Evolutionary conservation across 1,284 basidiomycete genomes (phyloP).

Genomic region (Stygiomarasmius scandens): DNA sequence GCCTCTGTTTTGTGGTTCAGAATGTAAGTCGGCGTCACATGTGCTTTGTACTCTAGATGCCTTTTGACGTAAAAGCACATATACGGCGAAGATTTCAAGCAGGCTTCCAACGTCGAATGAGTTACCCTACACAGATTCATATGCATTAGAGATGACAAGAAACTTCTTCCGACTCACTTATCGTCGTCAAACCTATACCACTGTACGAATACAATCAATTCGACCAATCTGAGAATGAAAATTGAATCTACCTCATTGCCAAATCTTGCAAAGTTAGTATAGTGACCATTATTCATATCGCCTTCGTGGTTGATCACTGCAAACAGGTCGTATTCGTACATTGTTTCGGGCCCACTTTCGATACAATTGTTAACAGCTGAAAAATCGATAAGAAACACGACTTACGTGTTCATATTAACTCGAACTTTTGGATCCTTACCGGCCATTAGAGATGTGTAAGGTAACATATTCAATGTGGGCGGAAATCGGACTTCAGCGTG

Average conservation of each 20-base stretch:
- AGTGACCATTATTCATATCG: slow-evolving; percentile 93
- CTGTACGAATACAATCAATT: slow-evolving; percentile 36
- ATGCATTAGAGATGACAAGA: background rate
- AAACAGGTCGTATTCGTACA: slow-evolving; percentile 93
- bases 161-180: slow-evolving; percentile 56
- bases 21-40: slow-evolving; percentile 70
- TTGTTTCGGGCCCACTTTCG: slow-evolving; percentile 59
- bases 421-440: too few relatives aligned
- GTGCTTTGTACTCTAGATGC: slow-evolving; percentile 78
- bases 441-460: slow-evolving; percentile 67
- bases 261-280: slow-evolving; percentile 82
- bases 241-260: slow-evolving; percentile 61
- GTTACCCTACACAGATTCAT: slow-evolving; percentile 56
- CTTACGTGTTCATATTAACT: too few relatives aligned
- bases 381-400: too few relatives aligned
- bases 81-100: slow-evolving; percentile 76
- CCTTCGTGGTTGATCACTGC: slow-evolving; percentile 96
- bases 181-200: slow-evolving; percentile 98
- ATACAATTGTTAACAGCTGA: background rate
- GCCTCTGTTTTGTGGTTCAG: slow-evolving; percentile 69
- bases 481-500: slow-evolving; percentile 87
- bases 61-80: slow-evolving; percentile 95
- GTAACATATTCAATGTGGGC: slow-evolving; percentile 83
- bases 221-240: background rate
- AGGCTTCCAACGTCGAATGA: slow-evolving; percentile 65